Conservation (phyloP, 2,329 filamentous ascomycete genomes). For the Calonectria crousiana region DNA sequence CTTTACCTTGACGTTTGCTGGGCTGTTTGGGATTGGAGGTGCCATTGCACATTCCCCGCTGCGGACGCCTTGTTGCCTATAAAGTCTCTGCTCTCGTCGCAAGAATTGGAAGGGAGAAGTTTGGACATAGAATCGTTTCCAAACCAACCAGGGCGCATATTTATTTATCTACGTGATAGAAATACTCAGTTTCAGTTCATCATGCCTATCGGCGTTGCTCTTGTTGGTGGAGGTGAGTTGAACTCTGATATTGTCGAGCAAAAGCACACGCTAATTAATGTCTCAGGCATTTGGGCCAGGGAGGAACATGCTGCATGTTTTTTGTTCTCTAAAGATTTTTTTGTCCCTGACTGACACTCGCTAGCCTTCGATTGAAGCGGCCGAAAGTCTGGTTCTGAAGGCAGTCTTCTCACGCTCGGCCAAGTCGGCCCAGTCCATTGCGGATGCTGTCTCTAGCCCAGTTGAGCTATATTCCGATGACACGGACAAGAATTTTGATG, state of each 20-base stretch:
- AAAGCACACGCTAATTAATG: neutral
- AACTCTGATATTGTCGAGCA: no score
- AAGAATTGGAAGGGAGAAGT: neutral
- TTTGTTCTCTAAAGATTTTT: neutral
- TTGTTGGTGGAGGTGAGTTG: neutral
- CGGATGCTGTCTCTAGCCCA: neutral
- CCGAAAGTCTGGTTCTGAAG: neutral
- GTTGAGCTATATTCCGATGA: slow-evolving; percentile 13
- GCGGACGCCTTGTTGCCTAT: neutral
- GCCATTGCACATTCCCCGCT: neutral
- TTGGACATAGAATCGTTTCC: neutral
- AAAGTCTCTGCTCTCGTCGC: neutral
- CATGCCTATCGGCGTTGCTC: neutral
- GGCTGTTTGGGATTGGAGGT: neutral
- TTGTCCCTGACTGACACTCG: neutral
- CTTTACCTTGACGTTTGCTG: neutral
- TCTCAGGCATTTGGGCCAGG: neutral
- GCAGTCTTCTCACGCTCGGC: slow-evolving; percentile 11
- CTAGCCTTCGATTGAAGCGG: slow-evolving; percentile 7
- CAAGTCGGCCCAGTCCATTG: slow-evolving; percentile 6
- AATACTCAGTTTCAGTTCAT: no score
- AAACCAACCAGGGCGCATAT: neutral
- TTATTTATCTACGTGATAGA: neutral
- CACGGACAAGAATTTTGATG: neutral
- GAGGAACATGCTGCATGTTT: neutral